Conservation (phyloP, 345 rosid genomes). For the Laguncularia racemosa region DNA sequence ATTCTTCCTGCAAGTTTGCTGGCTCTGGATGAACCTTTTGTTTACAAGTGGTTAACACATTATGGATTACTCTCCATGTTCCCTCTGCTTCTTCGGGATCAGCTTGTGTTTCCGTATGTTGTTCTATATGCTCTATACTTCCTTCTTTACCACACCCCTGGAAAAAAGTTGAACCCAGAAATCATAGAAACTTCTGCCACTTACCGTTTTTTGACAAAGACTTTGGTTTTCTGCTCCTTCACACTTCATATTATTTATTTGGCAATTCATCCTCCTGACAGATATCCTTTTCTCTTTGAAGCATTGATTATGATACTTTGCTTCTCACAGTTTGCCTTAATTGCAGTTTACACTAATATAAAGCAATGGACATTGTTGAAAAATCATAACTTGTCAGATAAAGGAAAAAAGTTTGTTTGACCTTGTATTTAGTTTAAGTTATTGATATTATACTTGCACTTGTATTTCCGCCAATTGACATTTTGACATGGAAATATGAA, state of each 20-base stretch:
- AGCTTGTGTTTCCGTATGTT: conserved; percentile 57
- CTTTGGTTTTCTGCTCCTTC: conserved; percentile 38
- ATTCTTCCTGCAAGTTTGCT: conserved; percentile 74
- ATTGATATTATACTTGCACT: too few species aligned
- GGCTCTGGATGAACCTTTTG: conserved; percentile 50
- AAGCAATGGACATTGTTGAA: conserved; percentile 28
- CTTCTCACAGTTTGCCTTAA: conserved; percentile 25
- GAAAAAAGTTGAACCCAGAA: conserved; percentile 14
- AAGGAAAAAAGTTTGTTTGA: conserved; percentile 28
- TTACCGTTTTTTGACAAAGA: conserved; percentile 14
- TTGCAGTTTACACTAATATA: conserved; percentile 26
- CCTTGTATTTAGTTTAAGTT: background rate
- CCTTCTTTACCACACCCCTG: conserved; percentile 41
- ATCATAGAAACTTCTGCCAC: conserved; percentile 13
- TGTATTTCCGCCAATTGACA: too few species aligned
- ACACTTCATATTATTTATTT: conserved; percentile 59
- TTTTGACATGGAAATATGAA: too few species aligned
- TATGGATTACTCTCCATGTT: conserved; percentile 82
- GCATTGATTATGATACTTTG: conserved; percentile 42
- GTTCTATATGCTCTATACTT: conserved; percentile 40
- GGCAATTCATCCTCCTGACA: conserved; percentile 31
- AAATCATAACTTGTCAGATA: conserved; percentile 5
- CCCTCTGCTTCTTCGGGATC: conserved; percentile 81
- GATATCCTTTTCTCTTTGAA: conserved; percentile 40
- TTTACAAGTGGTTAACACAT: conserved; percentile 47